phyloP scores from a whole-genome alignment of 108 stramenopile species.

The Aurantiochytrium sp. region DNA sequence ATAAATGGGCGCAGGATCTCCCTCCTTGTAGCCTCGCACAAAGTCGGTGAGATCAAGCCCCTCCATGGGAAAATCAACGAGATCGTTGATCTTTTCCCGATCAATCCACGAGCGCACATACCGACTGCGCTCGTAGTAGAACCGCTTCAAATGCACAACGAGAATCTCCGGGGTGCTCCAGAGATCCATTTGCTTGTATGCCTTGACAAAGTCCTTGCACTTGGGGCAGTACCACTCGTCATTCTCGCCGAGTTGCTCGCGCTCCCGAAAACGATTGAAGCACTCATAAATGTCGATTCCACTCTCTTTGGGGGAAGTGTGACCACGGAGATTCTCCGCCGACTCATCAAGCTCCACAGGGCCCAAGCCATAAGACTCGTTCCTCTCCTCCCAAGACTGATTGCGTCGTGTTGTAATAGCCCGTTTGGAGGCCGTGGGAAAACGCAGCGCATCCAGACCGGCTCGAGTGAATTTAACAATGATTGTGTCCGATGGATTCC shows the following conservation, averaged over 20 bases:
- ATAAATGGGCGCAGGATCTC: slow-evolving; percentile 69
- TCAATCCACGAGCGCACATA: slow-evolving; percentile 34
- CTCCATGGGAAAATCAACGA: slow-evolving; percentile 84
- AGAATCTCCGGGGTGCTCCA: slow-evolving; percentile 85
- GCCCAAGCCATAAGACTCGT: background rate
- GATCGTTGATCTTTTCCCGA: slow-evolving; percentile 87
- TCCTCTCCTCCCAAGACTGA: background rate
- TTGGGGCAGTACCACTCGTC: slow-evolving; percentile 95
- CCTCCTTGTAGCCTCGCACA: slow-evolving; percentile 50
- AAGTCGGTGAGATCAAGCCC: slow-evolving; percentile 73
- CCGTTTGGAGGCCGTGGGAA: background rate
- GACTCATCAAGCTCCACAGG: background rate
- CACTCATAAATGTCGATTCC: slow-evolving; percentile 42
- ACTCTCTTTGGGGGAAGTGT: background rate
- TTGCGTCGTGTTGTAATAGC: background rate
- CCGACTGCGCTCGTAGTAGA: slow-evolving; percentile 31
- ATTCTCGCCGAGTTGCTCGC: slow-evolving; percentile 87
- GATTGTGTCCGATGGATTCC: background rate
- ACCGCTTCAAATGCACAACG: slow-evolving; percentile 92
- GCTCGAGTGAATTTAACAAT: background rate
- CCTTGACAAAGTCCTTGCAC: slow-evolving; percentile 85
- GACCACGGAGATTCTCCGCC: background rate
- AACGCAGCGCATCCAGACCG: background rate
- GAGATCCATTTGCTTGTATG: slow-evolving; percentile 90
- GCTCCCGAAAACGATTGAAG: slow-evolving; percentile 79